These are phyloP conservation scores for Fusarium sp. DNA, from an alignment of 2,329 filamentous ascomycete genomes.

Conservation along the genomic window DNA sequence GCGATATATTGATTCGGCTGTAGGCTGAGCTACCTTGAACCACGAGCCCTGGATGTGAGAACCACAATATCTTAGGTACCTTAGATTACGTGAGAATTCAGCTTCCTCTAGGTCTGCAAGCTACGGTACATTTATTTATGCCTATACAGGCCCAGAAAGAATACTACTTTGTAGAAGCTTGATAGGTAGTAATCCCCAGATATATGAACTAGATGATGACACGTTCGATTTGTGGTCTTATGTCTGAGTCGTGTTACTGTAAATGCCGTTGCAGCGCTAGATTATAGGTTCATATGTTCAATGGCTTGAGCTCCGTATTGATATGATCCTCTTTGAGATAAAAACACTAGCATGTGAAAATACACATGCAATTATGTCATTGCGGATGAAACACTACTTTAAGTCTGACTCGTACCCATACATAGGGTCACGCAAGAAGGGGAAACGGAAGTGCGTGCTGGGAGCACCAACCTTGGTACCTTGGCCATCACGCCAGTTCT, in stretches of 20 bases:
- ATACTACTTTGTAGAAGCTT: too few relatives aligned
- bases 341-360: neutral
- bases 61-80: too few relatives aligned
- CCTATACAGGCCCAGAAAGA: too few relatives aligned
- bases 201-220: too few relatives aligned
- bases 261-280: neutral
- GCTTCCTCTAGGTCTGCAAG: too few relatives aligned
- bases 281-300: neutral
- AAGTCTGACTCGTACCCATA: constrained; percentile 10
- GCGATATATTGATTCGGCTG: neutral
- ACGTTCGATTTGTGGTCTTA: neutral
- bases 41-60: too few relatives aligned
- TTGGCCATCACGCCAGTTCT: neutral
- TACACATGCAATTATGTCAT: neutral
- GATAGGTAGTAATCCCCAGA: too few relatives aligned
- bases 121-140: too few relatives aligned
- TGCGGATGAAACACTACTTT: neutral
- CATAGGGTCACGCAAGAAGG: neutral
- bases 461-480: neutral
- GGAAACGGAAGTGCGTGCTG: neutral
- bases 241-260: neutral
- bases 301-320: too few relatives aligned
- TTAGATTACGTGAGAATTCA: too few relatives aligned
- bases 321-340: neutral
- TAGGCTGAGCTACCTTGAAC: too few relatives aligned